These are phyloP conservation scores for Furcasterigmium furcatum DNA, from an alignment of 2,329 filamentous ascomycete species.

Conservation along the genomic window DNA sequence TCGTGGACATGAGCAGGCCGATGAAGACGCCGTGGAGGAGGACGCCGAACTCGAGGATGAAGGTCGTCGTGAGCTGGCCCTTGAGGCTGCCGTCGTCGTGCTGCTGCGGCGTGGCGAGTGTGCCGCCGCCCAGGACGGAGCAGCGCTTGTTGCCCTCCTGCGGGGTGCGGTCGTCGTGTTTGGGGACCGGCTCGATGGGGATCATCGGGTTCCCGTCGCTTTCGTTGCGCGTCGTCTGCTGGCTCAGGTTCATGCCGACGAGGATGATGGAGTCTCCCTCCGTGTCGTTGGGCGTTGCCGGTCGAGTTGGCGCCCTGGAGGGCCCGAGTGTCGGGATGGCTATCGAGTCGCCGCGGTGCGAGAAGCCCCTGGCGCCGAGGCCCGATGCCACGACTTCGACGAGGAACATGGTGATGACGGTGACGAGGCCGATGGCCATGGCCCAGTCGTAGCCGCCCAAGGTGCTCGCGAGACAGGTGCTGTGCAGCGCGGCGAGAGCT, in stretches of 20 bases:
- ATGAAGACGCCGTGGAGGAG: constrained; percentile 94
- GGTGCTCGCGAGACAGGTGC: background rate
- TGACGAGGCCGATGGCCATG: constrained; percentile 1
- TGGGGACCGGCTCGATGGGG: too few relatives aligned
- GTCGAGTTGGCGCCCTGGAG: too few relatives aligned
- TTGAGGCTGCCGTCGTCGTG: background rate
- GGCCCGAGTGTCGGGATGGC: background rate
- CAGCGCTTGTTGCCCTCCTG: constrained; percentile 48
- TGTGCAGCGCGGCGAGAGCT: background rate
- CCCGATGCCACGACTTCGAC: constrained; percentile 37
- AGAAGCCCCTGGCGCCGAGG: constrained; percentile 41
- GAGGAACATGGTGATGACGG: background rate
- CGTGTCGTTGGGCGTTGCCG: background rate
- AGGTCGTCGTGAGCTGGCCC: constrained; percentile 73
- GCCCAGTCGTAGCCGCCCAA: constrained; percentile 1
- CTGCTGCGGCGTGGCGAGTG: background rate
- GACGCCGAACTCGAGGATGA: constrained; percentile 92
- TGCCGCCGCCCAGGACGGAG: constrained; percentile 52
- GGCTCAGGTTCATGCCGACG: background rate
- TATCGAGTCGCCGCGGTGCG: constrained; percentile 21
- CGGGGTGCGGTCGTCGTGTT: constrained; percentile 41
- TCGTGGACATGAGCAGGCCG: constrained; percentile 71
- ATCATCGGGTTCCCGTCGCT: too few relatives aligned
- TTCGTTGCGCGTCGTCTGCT: background rate
- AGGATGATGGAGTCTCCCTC: background rate